Base-by-base conservation (phyloP, 2,329 filamentous ascomycete species). In the Epichloe gansuensis region DNA sequence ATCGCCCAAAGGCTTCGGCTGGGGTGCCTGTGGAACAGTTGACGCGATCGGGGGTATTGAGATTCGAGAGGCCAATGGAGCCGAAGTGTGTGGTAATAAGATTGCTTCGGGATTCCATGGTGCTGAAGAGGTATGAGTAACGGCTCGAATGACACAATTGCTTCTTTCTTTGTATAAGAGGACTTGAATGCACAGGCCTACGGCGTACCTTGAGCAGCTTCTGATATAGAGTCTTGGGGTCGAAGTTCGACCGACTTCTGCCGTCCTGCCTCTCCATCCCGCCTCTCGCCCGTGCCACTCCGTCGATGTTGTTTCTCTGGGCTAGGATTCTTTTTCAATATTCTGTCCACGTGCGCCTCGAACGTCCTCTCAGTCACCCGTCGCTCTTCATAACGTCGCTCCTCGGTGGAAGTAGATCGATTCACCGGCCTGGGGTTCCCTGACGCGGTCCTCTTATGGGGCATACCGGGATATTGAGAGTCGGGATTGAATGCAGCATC, bases 31-130 rank as follows among this genome's bases (percentile, higher is more conserved):
- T 3, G 84, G 84, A 12, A 90, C 87, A 38, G 91, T 74, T 39
- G 72, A 83, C 2, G 89, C 87, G 47, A 95, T 72, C 2, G 91
- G 91, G 21, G 87, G 80, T 53, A 77, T 73, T 6, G 76, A 77
- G 57, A 79, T 69, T 60, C 76, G 71, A 45, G 69, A 83, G 8
- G 89, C 89, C 49, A 95, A 71, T 4, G 93, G 93, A 13, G 81
- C 80, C 27, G 78, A 75, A 0, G 80, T 81, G 59, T 81, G 81
- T 5, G 79, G 74, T 38, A 90, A 73, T 23, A 97, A 71, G 1
- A 78, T 84, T 8, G 82, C 91, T 63, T 88, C 79, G 0, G 93
- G 91, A 52, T 81, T 83, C 93, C 93, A 97, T 62, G 72, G 69
- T 56, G 68, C 72, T 74, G 59, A 25, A 25, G 25, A 23, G 39